These are phyloP conservation scores for Aspergillus sp. DNA, from an alignment of 2,329 filamentous ascomycete species.

Conservation along the genomic window DNA sequence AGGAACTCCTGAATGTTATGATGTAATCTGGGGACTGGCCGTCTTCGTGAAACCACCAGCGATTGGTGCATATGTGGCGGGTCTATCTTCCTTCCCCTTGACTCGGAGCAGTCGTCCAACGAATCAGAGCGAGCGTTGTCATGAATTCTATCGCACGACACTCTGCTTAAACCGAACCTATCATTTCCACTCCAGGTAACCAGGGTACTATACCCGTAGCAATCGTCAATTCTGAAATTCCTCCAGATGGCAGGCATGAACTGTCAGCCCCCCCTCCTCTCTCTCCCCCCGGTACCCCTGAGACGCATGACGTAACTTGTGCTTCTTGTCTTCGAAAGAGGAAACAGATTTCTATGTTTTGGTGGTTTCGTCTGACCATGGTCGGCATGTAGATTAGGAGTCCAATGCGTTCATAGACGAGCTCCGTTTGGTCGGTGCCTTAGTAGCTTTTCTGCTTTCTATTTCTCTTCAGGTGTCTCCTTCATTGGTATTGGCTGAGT, in stretches of 20 bases:
- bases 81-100: conserved; percentile 4
- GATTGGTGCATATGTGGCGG: neutral
- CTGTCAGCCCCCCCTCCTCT: neutral
- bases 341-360: neutral
- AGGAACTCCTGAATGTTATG: neutral
- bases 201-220: neutral
- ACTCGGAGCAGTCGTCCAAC: conserved; percentile 9
- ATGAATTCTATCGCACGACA: neutral
- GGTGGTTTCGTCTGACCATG: neutral
- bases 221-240: neutral
- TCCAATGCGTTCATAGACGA: neutral
- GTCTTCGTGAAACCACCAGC: neutral
- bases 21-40: conserved; percentile 1
- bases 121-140: neutral
- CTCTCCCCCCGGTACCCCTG: neutral
- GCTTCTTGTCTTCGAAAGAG: neutral
- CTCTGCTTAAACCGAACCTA: neutral
- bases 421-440: neutral
- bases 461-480: neutral
- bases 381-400: neutral
- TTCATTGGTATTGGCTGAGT: no score
- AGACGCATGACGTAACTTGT: neutral
- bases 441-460: neutral
- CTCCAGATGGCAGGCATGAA: conserved; percentile 2
- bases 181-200: conserved; percentile 6